phyloP scores from a whole-genome alignment of 306 rosid genomes.

The Quercus variabilis region DNA sequence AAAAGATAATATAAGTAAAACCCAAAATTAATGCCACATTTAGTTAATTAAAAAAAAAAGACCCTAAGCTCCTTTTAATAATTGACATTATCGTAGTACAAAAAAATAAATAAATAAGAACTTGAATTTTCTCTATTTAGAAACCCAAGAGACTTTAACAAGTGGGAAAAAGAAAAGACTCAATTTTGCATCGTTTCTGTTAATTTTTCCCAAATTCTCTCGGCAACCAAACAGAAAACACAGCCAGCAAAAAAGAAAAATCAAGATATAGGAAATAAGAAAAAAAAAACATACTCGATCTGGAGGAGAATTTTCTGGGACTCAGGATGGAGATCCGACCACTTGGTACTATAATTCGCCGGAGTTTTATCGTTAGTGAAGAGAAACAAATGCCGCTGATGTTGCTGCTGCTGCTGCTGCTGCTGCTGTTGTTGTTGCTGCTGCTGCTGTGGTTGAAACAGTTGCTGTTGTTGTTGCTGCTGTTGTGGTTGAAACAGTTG shows the following conservation, averaged over 20 bases:
- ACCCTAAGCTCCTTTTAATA: neutral
- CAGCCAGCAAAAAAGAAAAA: neutral
- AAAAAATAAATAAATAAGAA: neutral
- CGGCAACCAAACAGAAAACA: neutral
- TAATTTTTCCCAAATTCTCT: conserved; percentile 3
- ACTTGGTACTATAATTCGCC: conserved; percentile 79
- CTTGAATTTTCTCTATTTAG: neutral
- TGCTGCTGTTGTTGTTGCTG: conserved; percentile 31
- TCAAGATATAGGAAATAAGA: neutral
- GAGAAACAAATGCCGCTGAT: conserved; percentile 46
- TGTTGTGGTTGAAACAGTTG: conserved; percentile 33
- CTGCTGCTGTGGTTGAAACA: conserved; percentile 42
- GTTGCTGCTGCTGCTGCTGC: conserved; percentile 34
- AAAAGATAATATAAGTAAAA: neutral
- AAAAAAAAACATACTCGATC: conserved; percentile 59
- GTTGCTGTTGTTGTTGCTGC: conserved; percentile 37
- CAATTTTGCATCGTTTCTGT: neutral
- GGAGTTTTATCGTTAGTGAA: conserved; percentile 76
- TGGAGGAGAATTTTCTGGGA: conserved; percentile 86
- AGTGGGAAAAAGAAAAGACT: neutral
- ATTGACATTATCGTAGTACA: neutral
- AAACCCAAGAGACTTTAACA: neutral
- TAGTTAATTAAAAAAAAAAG: neutral
- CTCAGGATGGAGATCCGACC: conserved; percentile 94
- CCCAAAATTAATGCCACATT: neutral